phyloP scores from a whole-genome alignment of 208 protist genomes.

The Tritrichomonas musculus region DNA sequence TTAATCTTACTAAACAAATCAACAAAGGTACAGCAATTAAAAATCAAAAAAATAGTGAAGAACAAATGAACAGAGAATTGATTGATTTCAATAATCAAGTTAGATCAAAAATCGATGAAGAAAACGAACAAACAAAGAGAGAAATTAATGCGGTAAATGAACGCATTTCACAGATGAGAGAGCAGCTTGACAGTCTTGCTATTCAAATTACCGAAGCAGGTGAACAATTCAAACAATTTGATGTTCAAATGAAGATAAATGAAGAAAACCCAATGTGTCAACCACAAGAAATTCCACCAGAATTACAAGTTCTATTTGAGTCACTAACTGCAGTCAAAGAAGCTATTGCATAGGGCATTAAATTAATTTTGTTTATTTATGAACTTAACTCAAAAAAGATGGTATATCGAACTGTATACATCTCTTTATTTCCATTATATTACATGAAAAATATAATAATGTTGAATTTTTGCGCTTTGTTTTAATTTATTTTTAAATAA shows the following conservation, averaged over 20 bases:
- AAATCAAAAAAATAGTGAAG: not conserved
- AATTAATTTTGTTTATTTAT: too few relatives aligned
- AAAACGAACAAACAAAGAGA: not conserved
- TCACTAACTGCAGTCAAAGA: not conserved
- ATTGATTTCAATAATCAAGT: not conserved
- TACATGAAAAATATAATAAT: too few relatives aligned
- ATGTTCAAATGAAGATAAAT: not conserved
- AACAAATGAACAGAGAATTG: not conserved
- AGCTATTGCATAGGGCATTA: constrained; percentile 24
- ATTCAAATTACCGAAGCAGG: not conserved
- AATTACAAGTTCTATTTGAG: not conserved
- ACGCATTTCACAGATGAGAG: not conserved
- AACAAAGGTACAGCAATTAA: not conserved
- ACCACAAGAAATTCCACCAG: not conserved
- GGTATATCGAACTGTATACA: too few relatives aligned
- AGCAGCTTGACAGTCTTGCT: not conserved
- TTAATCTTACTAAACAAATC: not conserved
- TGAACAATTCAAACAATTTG: not conserved
- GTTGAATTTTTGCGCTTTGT: too few relatives aligned
- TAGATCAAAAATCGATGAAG: not conserved
- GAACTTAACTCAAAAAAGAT: too few relatives aligned
- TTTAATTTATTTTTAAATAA: too few relatives aligned
- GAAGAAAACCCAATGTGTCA: not conserved
- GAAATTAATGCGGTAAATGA: not conserved
- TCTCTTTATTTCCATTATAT: too few relatives aligned